These are phyloP conservation scores for Spatholobus suberectus DNA, from an alignment of 306 rosid genomes.

Conservation along the genomic window DNA sequence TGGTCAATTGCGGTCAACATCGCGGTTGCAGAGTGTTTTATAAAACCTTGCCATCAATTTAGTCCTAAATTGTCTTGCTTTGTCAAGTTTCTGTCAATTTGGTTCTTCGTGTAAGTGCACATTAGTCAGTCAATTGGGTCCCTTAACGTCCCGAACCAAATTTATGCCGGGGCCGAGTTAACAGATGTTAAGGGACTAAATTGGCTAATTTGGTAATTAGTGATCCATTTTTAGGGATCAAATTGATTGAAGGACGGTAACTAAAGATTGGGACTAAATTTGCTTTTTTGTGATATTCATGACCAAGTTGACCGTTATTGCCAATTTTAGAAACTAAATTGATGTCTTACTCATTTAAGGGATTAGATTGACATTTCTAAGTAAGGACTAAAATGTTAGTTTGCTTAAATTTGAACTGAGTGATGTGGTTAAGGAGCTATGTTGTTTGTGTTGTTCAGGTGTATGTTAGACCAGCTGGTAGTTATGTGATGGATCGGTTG, in stretches of 20 bases:
- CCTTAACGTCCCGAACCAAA: not conserved
- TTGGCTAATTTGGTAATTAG: not conserved
- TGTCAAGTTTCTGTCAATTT: too few relatives aligned
- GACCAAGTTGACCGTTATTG: not conserved
- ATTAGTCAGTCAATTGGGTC: not conserved
- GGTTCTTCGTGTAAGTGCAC: too few relatives aligned
- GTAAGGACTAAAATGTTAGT: not conserved
- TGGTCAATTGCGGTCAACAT: too few relatives aligned
- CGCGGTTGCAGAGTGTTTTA: too few relatives aligned
- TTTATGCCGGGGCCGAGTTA: too few relatives aligned
- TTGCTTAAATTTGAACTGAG: not conserved
- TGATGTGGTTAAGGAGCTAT: not conserved
- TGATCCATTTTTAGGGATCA: not conserved
- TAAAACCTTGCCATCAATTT: too few relatives aligned
- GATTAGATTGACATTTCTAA: not conserved
- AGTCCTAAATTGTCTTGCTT: too few relatives aligned
- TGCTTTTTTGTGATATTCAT: not conserved
- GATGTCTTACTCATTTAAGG: not conserved
- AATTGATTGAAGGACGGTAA: not conserved
- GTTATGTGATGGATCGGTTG: slow-evolving; percentile 95
- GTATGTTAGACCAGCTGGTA: slow-evolving; percentile 96
- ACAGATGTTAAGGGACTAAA: not conserved
- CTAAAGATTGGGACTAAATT: not conserved
- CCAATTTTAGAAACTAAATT: not conserved
- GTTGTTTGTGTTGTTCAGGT: slow-evolving; percentile 54